Base-by-base conservation (phyloP, 2,329 filamentous ascomycete genomes). In the Cladorrhinum sp. region DNA sequence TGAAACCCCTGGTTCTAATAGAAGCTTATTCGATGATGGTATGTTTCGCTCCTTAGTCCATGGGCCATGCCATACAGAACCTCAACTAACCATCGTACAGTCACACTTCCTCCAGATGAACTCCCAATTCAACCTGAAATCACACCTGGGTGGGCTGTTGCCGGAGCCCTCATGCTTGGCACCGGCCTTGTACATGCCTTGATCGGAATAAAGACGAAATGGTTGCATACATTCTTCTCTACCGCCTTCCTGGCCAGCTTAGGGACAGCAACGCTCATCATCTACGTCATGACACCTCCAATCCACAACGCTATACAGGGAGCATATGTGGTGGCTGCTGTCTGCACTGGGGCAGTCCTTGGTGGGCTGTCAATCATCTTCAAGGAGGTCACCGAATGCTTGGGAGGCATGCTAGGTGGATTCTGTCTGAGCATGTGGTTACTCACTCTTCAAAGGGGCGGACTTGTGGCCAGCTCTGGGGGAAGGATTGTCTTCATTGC, bases 391-490 rank as follows among this genome's bases (percentile, higher is more conserved):
- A 92, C 91, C 0, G 89, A 92, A 59, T 82, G 84, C 6, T 77
- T 96, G n/a, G 91, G 90, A 1, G 96, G 91, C 71, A 78, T 94
- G n/a, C 79, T 96, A 0, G 92, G 92, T 24, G 92, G 92, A 0
- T 96, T 95, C 73, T 92, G 87, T 65, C 72, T 95, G 7, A 86
- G 87, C 71, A 96, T 96, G 92, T 98, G 94, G 94, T 80, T 98
- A 56, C 80, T 97, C 51, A 88, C 87, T 23, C 75, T 97, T 49
- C 87, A 86, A 59, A 80, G 86, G 0, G 93, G 92, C 6, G 92
- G 93, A 1, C 78, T 96, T 33, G 79, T 97, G 46, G 78, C 79
- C 3, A 80, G 82, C 2, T 80, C 80, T 0, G 78, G 80, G 16
- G 81, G 86, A 3, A 92, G 88, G 71, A 83, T 85, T 9, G 86